phyloP scores from a whole-genome alignment of 495 filamentous ascomycete genomes.

The Daldinia decipiens region DNA sequence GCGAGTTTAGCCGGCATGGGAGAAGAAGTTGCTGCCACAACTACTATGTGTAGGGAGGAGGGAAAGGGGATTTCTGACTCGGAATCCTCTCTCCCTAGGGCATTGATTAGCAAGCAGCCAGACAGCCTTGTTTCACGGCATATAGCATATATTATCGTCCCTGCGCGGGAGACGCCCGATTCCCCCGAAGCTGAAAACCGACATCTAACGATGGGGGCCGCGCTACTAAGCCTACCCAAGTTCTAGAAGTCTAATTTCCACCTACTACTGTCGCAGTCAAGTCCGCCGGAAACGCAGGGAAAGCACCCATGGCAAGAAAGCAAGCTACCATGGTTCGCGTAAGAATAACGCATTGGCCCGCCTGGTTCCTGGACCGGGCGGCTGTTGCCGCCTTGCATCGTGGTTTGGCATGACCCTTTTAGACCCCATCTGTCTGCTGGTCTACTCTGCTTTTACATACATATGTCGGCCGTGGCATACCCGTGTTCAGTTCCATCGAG shows the following conservation, averaged over 20 bases:
- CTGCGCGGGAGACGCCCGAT: slow-evolving; percentile 3
- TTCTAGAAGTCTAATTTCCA: background rate
- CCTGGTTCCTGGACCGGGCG: slow-evolving; percentile 19
- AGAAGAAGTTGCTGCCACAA: background rate
- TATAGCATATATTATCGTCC: slow-evolving; percentile 5
- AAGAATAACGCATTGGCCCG: slow-evolving; percentile 6
- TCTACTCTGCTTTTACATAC: background rate
- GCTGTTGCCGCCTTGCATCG: slow-evolving; percentile 23
- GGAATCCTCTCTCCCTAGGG: background rate
- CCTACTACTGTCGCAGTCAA: background rate
- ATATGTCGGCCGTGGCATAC: background rate
- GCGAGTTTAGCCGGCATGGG: slow-evolving; percentile 40
- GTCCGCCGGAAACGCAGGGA: slow-evolving; percentile 9
- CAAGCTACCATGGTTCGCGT: slow-evolving; percentile 4
- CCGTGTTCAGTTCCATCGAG: slow-evolving; percentile 33
- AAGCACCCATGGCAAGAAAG: background rate
- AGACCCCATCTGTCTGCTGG: background rate
- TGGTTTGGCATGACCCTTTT: slow-evolving; percentile 7
- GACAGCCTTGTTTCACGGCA: slow-evolving; percentile 30
- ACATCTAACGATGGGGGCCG: slow-evolving; percentile 12
- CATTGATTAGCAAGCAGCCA: slow-evolving; percentile 19
- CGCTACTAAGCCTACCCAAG: background rate
- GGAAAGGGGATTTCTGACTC: slow-evolving; percentile 25
- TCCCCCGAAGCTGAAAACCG: slow-evolving; percentile 10
- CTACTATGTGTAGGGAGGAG: slow-evolving; percentile 7